These are phyloP conservation scores for Lipomyces sp. DNA, from an alignment of 805 yeast species.

Conservation along the genomic window DNA sequence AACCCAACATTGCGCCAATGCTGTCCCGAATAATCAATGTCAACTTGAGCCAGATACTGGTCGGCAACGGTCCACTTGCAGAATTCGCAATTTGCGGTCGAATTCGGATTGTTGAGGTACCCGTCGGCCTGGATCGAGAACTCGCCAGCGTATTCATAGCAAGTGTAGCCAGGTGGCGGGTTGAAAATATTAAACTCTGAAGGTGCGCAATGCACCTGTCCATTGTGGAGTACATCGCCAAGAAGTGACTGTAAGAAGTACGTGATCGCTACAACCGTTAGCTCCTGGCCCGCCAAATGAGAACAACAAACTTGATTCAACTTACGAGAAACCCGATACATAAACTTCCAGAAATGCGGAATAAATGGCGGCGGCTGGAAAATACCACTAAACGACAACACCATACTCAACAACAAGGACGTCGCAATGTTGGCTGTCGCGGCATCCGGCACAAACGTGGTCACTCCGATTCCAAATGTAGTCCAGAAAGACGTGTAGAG, in stretches of 20 bases:
- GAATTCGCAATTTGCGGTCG: slow-evolving; percentile 41
- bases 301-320: slow-evolving; percentile 38
- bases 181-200: slow-evolving; percentile 56
- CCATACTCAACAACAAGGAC: slow-evolving; percentile 60
- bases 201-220: slow-evolving; percentile 55
- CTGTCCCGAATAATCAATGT: slow-evolving; percentile 49
- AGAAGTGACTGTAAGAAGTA: slow-evolving; percentile 67
- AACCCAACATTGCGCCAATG: slow-evolving; percentile 74
- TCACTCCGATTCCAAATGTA: slow-evolving; percentile 59
- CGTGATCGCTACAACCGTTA: slow-evolving; percentile 52
- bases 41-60: slow-evolving; percentile 44
- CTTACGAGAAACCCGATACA: slow-evolving; percentile 68
- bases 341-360: slow-evolving; percentile 86
- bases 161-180: slow-evolving; percentile 67
- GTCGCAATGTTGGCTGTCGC: slow-evolving; percentile 67
- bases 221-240: slow-evolving; percentile 54
- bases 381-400: slow-evolving; percentile 72
- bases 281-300: background rate
- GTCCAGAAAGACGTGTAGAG: slow-evolving; percentile 57
- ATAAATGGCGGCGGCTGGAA: slow-evolving; percentile 59
- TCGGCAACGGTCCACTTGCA: slow-evolving; percentile 33
- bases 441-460: slow-evolving; percentile 66
- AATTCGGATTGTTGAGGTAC: slow-evolving; percentile 40
- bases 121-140: slow-evolving; percentile 49
- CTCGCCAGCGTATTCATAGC: slow-evolving; percentile 57